A percentile compares a stretch with the other conserved stretches of the same genome.
These are phyloP conservation scores for Malassezia sympodialis DNA, from an alignment of 1,284 basidiomycete species.

Conservation along the genomic window DNA sequence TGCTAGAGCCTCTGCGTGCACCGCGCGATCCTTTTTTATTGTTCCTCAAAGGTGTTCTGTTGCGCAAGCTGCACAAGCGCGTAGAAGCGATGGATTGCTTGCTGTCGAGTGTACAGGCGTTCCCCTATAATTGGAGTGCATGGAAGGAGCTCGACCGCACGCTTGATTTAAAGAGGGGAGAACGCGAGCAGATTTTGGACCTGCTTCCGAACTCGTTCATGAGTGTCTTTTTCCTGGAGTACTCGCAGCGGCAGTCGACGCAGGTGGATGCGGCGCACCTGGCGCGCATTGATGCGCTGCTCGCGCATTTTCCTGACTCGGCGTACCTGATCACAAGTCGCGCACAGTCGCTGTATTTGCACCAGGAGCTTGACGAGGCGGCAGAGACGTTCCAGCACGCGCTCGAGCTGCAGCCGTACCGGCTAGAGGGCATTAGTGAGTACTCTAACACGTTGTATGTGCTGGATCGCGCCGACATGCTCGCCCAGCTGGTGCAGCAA, in stretches of 20 bases:
- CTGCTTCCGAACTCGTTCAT: constrained; percentile 61
- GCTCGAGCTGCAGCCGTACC: constrained; percentile 63
- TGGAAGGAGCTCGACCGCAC: constrained; percentile 55
- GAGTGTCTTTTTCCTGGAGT: constrained; percentile 75
- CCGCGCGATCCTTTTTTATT: constrained; percentile 33
- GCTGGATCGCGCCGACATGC: constrained; percentile 72
- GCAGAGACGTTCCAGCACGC: constrained; percentile 39
- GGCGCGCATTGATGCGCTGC: constrained; percentile 51
- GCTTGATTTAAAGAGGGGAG: constrained; percentile 18
- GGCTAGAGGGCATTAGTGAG: constrained; percentile 89
- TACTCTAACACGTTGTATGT: constrained; percentile 97
- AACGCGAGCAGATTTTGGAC: constrained; percentile 51
- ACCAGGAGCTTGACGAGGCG: constrained; percentile 22
- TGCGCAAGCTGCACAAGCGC: constrained; percentile 39
- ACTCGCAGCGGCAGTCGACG: constrained; percentile 74
- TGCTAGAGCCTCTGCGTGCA: constrained; percentile 35
- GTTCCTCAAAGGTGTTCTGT: constrained; percentile 44
- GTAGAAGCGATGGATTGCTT: constrained; percentile 71
- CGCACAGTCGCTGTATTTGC: constrained; percentile 28
- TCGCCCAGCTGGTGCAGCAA: constrained; percentile 76
- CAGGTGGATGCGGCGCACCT: constrained; percentile 26
- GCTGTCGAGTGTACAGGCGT: constrained; percentile 65
- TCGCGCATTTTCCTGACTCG: constrained; percentile 71
- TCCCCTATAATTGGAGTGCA: constrained; percentile 91
- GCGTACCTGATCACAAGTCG: constrained; percentile 62